Base-by-base conservation (phyloP, 345 rosid genomes). In the Garcia nutans region DNA sequence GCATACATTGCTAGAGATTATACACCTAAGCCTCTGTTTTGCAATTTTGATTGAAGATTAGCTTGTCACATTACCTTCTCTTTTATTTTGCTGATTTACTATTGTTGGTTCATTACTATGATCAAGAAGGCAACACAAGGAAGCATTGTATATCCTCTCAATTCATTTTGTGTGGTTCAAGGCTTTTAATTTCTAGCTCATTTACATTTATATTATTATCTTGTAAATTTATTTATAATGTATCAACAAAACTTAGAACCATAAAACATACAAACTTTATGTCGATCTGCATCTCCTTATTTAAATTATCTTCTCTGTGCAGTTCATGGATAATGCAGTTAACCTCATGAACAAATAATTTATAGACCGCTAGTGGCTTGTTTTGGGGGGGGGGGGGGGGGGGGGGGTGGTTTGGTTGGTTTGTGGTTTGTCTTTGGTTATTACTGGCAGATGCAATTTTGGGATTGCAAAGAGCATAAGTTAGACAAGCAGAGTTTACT, bases 311-410 rank as follows among this genome's bases (percentile, higher is more conserved):
- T 65, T 81, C 56, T 57, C 28, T 64, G 19, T 89, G 89, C 91
- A 92, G 97, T 91, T 92, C 82, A 87, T 92, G 98, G 98, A 94
- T 60, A 85, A 89, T 24, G 98, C 96, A 19, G 91, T 91, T 28
- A 80, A 83, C 82, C 88, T 92, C 83, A 94, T 92, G 96, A 85
- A 94, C 83, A 91, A 92, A 85, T 91, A 97, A 3, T 94, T 94
- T 82, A 83, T 87, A 20, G 97, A 91, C 81, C 94, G 94, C 72
- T 84, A 83, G 87, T 61, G 28, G 81, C 37, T 44, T 28, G 57
- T n/a, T n/a, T n/a, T n/a, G n/a, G n/a, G n/a, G n/a, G n/a, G n/a
- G n/a, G n/a, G n/a, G n/a, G n/a, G n/a, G n/a, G n/a, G n/a, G n/a
- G n/a, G n/a, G n/a, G n/a, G n/a, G n/a, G n/a, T n/a, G n/a, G n/a